Percentiles rank a stretch among this genome's conserved stretches.
These are phyloP conservation scores for Thamnidium elegans DNA, from an alignment of 192 early-diverging fungal genomes.

Conservation along the genomic window DNA sequence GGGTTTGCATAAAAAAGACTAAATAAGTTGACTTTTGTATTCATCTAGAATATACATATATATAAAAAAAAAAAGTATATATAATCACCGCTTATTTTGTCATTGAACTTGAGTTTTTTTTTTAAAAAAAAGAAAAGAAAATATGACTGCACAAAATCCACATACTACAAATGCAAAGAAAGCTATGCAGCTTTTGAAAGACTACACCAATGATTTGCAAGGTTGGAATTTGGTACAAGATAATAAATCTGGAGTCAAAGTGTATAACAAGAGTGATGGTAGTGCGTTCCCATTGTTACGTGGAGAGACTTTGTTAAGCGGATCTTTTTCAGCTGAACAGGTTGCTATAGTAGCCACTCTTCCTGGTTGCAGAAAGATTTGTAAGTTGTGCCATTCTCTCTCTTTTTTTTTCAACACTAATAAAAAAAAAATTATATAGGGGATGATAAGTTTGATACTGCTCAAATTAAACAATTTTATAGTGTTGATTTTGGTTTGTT, in stretches of 20 bases:
- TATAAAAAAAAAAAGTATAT: too few relatives aligned
- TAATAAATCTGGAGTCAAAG: constrained; percentile 41
- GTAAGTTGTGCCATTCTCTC: constrained; percentile 21
- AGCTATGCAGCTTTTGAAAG: constrained; percentile 34
- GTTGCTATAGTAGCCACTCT: constrained; percentile 42
- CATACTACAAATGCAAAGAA: too few relatives aligned
- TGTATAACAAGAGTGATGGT: constrained; percentile 45
- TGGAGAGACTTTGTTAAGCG: constrained; percentile 46
- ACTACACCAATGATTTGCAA: constrained; percentile 34
- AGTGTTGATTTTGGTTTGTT: constrained; percentile 22
- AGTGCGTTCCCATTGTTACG: constrained; percentile 45
- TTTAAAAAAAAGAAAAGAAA: too few relatives aligned
- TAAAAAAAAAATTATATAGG: constrained; percentile 18
- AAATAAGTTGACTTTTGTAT: too few relatives aligned
- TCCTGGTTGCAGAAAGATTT: constrained; percentile 45
- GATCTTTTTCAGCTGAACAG: constrained; percentile 39
- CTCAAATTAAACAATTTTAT: constrained; percentile 32
- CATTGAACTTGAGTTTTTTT: too few relatives aligned
- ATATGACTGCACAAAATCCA: too few relatives aligned
- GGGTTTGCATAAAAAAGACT: too few relatives aligned
- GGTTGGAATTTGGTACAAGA: constrained; percentile 50
- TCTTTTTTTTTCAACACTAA: not conserved
- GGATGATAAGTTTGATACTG: constrained; percentile 34
- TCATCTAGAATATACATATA: too few relatives aligned
- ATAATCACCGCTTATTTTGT: too few relatives aligned